Conservation (phyloP, 306 rosid species). For the Pachyrhizus erosus region DNA sequence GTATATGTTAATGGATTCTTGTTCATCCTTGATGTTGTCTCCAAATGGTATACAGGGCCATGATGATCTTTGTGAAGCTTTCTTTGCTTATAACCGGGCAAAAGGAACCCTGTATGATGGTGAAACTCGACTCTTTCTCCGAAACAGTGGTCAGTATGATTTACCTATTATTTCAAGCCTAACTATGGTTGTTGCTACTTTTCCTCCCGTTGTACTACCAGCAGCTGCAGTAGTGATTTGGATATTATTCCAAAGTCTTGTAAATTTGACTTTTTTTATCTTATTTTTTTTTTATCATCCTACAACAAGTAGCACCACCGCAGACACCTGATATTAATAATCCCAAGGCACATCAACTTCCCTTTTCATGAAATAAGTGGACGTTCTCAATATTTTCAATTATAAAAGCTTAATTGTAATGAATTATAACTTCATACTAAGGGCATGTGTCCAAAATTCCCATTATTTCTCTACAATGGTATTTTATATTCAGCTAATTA, state of each 20-base stretch:
- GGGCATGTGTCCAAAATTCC: background rate
- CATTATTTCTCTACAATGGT: background rate
- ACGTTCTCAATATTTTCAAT: slow-evolving; percentile 1
- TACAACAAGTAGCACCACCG: background rate
- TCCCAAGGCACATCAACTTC: background rate
- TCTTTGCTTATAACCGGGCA: slow-evolving; percentile 93
- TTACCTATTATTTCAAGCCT: slow-evolving; percentile 17
- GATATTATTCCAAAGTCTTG: background rate
- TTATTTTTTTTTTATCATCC: background rate
- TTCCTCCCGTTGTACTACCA: background rate
- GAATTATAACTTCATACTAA: background rate
- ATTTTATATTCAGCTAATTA: slow-evolving; percentile 34
- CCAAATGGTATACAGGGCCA: slow-evolving; percentile 70
- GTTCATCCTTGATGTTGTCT: slow-evolving; percentile 36
- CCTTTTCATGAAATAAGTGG: slow-evolving; percentile 6
- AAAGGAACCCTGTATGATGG: slow-evolving; percentile 97
- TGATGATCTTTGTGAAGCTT: slow-evolving; percentile 90
- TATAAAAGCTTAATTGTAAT: slow-evolving; percentile 1
- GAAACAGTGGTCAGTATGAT: slow-evolving; percentile 61
- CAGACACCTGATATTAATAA: background rate
- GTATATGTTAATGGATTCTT: slow-evolving; percentile 33
- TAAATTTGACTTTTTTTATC: background rate
- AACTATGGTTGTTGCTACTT: slow-evolving; percentile 12
- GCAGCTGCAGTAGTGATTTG: background rate
- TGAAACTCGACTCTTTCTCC: slow-evolving; percentile 90